These are phyloP conservation scores for Boletus coccyginus DNA, from an alignment of 768 basidiomycete genomes.

Conservation along the genomic window DNA sequence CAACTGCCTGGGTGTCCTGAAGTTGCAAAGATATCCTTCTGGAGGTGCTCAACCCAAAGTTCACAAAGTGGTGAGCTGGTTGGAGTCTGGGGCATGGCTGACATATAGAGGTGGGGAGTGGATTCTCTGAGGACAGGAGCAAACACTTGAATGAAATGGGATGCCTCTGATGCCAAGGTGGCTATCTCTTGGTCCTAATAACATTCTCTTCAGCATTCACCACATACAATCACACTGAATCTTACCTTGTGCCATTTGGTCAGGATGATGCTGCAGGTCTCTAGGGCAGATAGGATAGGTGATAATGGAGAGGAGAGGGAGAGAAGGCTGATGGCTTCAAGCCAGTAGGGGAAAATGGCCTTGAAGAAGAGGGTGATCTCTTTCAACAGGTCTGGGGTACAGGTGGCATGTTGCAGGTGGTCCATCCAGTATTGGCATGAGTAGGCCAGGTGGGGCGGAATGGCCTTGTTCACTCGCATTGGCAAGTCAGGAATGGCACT, in stretches of 20 bases:
- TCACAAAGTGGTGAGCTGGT: background rate
- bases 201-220: no score
- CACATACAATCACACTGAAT: background rate
- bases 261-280: background rate
- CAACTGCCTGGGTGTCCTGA: background rate
- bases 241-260: conserved; percentile 6
- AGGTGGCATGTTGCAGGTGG: background rate
- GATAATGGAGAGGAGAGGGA: background rate
- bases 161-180: background rate
- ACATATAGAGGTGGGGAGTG: background rate
- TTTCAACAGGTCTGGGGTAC: no score
- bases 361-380: no score
- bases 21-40: background rate
- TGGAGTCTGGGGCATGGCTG: conserved; percentile 5
- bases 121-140: background rate
- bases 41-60: background rate
- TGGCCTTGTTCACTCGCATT: background rate
- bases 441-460: background rate
- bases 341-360: no score
- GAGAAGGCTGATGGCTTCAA: no score
- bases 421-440: background rate
- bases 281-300: background rate
- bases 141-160: conserved; percentile 1
- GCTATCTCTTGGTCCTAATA: background rate
- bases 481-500: background rate